Base-by-base conservation (phyloP, 1,284 basidiomycete genomes). In the Chondrostereum purpureum region DNA sequence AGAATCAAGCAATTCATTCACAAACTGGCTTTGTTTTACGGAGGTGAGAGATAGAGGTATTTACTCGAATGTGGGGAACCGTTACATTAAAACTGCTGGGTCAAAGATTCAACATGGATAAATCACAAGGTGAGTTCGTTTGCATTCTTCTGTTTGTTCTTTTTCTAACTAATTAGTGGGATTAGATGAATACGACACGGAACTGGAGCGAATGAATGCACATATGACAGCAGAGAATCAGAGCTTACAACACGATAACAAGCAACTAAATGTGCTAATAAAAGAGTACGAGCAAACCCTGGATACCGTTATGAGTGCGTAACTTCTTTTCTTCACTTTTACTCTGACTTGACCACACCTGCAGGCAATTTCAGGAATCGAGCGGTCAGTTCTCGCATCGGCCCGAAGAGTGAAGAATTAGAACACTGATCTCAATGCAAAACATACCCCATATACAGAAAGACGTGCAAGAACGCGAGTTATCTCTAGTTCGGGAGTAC, bases 201-300 rank as follows among this genome's bases (percentile, higher is more conserved):
- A 96, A 61, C 71, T 99, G 13, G 94, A 98, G 59, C 79, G 81
- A 23, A 91, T 97, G 78, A 95, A 94, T 54, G 71, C 75, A 0
- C 74, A 83, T 39, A 84, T 99, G 53, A 73, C 80, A 11, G 67
- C 78, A 36, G 95, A 99, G 66, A 99, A 99, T 61, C 86, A 90
- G 58, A 69, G 71, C 2, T 71, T 99, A 21, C 80, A 90, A 55
- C 83, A 96, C 56, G 95, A 99, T 66, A 98, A 98, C 71, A 94
- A 96, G 63, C 92, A 97, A 58, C 75, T 98, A 24, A 91, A 86
- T 50, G 72, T 77, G 4, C 70, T 99, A 40, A 82, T 99, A 52
- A 92, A 93, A 55, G 95, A 99, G 63, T 97, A 96, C 60, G 96
- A 99, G 62, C 86, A 90, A 58, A 97, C 95, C 0, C 70, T 99